phyloP scores from a whole-genome alignment of 2,329 filamentous ascomycete genomes.

The Talaromyces verruculosus region DNA sequence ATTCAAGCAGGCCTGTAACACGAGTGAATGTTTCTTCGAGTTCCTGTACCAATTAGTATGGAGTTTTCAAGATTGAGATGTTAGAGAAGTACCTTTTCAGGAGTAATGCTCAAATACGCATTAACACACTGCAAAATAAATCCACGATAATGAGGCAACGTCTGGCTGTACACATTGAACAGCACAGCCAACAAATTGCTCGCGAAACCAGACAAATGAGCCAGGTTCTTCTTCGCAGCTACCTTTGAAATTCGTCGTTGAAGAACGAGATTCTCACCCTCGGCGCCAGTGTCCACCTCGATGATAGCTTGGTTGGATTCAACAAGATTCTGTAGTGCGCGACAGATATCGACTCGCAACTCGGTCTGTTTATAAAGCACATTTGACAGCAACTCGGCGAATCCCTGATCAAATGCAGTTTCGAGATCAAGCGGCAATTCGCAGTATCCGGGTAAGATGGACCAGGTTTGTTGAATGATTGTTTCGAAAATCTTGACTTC shows the following conservation, averaged over 20 bases:
- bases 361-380: constrained; percentile 90
- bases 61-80: too few relatives aligned
- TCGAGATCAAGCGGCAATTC: constrained; percentile 79
- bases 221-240: constrained; percentile 74
- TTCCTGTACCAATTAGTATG: too few relatives aligned
- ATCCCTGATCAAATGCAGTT: constrained; percentile 76
- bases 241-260: constrained; percentile 76
- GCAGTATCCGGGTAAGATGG: constrained; percentile 88
- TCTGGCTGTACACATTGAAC: constrained; percentile 99
- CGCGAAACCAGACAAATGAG: constrained; percentile 75
- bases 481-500: constrained; percentile 98
- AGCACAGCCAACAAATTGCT: constrained; percentile 90
- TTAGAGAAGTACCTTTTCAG: constrained; percentile 59
- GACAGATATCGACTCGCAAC: constrained; percentile 82
- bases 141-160: constrained; percentile 84
- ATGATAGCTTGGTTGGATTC: constrained; percentile 87
- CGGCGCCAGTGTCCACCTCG: constrained; percentile 58
- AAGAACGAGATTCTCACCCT: constrained; percentile 70
- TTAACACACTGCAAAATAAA: constrained; percentile 94
- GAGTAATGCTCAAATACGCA: constrained; percentile 85
- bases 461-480: constrained; percentile 93
- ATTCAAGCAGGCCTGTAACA: constrained; percentile 79
- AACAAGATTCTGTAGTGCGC: constrained; percentile 78
- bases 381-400: constrained; percentile 88
- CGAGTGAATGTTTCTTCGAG: constrained; percentile 84